Evolutionary conservation across 495 filamentous ascomycete species (phyloP).

Genomic region (Penicillium canariense): DNA sequence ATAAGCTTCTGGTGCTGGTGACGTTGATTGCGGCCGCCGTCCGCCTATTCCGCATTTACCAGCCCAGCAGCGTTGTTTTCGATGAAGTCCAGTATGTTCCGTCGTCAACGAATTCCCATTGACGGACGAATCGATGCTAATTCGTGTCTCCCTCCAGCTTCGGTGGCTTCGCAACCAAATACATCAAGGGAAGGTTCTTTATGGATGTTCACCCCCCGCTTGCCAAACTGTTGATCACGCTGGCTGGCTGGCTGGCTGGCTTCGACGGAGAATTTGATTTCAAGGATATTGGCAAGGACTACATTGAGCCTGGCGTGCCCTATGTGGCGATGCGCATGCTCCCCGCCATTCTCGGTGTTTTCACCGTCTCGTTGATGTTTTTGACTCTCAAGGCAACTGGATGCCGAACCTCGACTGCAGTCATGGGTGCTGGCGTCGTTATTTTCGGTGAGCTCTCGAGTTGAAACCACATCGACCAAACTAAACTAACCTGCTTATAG

Average conservation of each 20-base stretch:
- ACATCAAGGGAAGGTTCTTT: constrained; percentile 97
- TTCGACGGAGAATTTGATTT: constrained; percentile 97
- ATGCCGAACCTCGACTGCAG: constrained; percentile 78
- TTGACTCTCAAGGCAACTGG: constrained; percentile 89
- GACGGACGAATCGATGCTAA: constrained; percentile 2
- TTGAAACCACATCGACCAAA: not conserved
- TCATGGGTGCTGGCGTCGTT: constrained; percentile 77
- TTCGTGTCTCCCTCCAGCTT: constrained; percentile 56
- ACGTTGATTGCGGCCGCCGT: constrained; percentile 76
- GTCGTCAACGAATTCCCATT: not conserved
- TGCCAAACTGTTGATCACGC: constrained; percentile 90
- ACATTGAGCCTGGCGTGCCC: constrained; percentile 88
- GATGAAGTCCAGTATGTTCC: constrained; percentile 93
- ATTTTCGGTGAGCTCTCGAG: constrained; percentile 69
- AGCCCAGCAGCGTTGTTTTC: constrained; percentile 94
- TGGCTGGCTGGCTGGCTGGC: constrained; percentile 92
- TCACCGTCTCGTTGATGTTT: constrained; percentile 88
- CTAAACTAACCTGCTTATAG: constrained; percentile 39
- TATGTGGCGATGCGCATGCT: constrained; percentile 97
- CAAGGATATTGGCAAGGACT: constrained; percentile 99
- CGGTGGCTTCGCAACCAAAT: constrained; percentile 95
- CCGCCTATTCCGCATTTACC: constrained; percentile 91
- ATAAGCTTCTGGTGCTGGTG: constrained; percentile 66
- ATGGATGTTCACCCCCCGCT: constrained; percentile 99
- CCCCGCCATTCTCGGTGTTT: constrained; percentile 81